Base-by-base conservation (phyloP, 192 early-diverging fungal genomes). In the Geosiphon pyriformis region DNA sequence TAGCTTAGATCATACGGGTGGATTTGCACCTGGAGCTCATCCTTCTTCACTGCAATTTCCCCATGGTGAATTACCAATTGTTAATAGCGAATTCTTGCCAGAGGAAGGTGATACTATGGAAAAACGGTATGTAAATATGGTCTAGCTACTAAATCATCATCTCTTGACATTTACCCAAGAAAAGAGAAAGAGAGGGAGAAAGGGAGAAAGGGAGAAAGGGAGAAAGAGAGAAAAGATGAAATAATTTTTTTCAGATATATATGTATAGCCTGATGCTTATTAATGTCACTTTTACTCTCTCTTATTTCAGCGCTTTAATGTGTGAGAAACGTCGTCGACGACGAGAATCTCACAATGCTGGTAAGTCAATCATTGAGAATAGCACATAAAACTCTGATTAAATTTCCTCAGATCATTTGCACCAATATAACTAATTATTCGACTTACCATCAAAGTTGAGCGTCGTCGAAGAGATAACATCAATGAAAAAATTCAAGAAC, bases 401-500 rank as follows among this genome's bases (percentile, higher is more conserved):
- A 18, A 49, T 50, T 1, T n/a, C 29, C 4, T 25, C 2, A 20
- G 29, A 4, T 3, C 7, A 59, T 15, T 33, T 32, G 17, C 7
- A 1, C n/a, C 35, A 48, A 15, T 27, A 59, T 61, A 29, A 25
- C 48, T 48, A 25, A 34, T 46, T 59, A 23, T 12, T 62, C 18
- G 26, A 35, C 17, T 42, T 55, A 23, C 17, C 31, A 1, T 67
- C 34, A 30, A 71, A 81, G 96, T 98, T 29, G 96, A 98, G 76
- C 81, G 96, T 54, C 87, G 96, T 51, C 80, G 96, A 33, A 84
- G 95, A 37, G 96, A 98, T 73, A 94, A 95, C 75, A 98, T 98
- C 81, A 98, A 98, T 73, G 96, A 97, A 75, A 93, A 93, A 72
- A 98, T 98, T 68, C 92, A 88, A 71, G 96, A 98, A 72, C 81